Conservation (phyloP, 495 filamentous ascomycete species). For the Barbatosphaeria neglecta region DNA sequence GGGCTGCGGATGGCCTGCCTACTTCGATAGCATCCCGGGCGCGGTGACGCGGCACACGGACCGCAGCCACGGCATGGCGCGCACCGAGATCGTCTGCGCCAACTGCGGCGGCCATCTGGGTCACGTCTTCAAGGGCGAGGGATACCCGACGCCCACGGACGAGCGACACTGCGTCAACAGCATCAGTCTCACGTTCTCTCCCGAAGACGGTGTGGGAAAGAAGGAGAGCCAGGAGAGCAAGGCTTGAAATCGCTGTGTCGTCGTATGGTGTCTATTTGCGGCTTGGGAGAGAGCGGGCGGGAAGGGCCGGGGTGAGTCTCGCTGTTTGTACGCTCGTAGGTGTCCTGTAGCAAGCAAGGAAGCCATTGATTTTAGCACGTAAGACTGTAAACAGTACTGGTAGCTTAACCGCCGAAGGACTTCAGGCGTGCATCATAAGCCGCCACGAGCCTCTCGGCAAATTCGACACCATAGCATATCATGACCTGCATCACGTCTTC, state of each 20-base stretch:
- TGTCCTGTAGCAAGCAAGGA: too few species aligned
- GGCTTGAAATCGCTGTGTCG: neutral
- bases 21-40: slow-evolving; percentile 85
- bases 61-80: slow-evolving; percentile 62
- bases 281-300: too few species aligned
- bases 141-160: slow-evolving; percentile 79
- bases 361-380: too few species aligned
- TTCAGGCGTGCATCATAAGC: neutral
- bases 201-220: slow-evolving; percentile 38
- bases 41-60: slow-evolving; percentile 77
- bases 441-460: neutral
- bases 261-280: too few species aligned
- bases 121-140: slow-evolving; percentile 96
- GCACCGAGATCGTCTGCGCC: slow-evolving; percentile 86
- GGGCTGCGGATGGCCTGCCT: slow-evolving; percentile 95
- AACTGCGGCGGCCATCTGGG: slow-evolving; percentile 94
- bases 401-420: neutral
- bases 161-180: slow-evolving; percentile 97
- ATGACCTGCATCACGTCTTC: neutral
- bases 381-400: neutral
- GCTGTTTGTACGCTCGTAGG: too few species aligned
- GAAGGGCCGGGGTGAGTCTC: too few species aligned
- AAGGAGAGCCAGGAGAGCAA: slow-evolving; percentile 14
- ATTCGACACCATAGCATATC: neutral
- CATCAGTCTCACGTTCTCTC: slow-evolving; percentile 70